Base-by-base conservation (phyloP, 2,329 filamentous ascomycete genomes). In the Ceratocystis albifundus region DNA sequence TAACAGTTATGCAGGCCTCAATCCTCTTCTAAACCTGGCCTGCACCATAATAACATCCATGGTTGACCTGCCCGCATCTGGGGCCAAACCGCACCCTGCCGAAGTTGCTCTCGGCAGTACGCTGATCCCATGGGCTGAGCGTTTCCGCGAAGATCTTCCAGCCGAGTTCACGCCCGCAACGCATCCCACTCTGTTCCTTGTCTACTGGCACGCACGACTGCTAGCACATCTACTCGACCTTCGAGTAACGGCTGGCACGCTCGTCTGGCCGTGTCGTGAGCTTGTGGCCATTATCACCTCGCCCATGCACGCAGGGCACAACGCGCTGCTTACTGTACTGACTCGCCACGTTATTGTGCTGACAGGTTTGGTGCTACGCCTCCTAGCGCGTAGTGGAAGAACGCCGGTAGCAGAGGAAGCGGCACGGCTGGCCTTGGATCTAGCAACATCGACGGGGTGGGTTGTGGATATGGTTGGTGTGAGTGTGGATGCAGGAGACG, bases 161-260 rank as follows among this genome's bases (percentile, higher is more conserved):
- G 75, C 78, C 12, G 78, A 80, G 55, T 76, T 86, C 30, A 82
- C 83, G 25, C 79, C 80, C 3, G 72, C 75, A 0, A 75, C 77
- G 2, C 77, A 81, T 62, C 82, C 83, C 2, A 72, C 87, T 41
- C 78, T 89, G 1, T 83, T 88, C 70, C 78, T 90, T 28, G 82
- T 82, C 20, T 89, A 88, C 74, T 88, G 87, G 82, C 86, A 89
- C 73, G 80, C 83, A 70, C 83, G 85, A 68, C 78, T 89, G 7
- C 77, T 90, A 20, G 79, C 84, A 8, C 83, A 85, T 64, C 78
- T 88, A 1, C 77, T 86, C 65, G 82, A 81, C 46, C 80, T 83
- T 0, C 79, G 78, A 10, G 78, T 46, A 17, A n/a, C 50, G 22
- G 25, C 36, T 10, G 32, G 20, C 30, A 20, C 46, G 4, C 48